These are phyloP conservation scores for Sordariomycetes sp. DNA, from an alignment of 2,329 filamentous ascomycete genomes.

Conservation along the genomic window DNA sequence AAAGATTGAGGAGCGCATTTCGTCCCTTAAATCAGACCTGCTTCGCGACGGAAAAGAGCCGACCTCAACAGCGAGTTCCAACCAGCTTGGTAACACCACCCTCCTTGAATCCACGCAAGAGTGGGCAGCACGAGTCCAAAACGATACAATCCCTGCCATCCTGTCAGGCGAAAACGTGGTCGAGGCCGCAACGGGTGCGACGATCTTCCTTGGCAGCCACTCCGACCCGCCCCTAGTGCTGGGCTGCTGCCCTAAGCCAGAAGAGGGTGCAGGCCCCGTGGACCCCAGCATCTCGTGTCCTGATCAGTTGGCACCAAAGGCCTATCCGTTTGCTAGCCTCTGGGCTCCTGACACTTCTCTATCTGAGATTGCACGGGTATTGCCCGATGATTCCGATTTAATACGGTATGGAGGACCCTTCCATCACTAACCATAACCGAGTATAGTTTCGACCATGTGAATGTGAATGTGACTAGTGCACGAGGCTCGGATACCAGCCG, in stretches of 20 bases:
- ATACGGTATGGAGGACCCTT: background rate
- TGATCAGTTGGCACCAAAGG: slow-evolving; percentile 1
- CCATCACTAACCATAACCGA: too few relatives aligned
- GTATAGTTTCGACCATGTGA: too few relatives aligned
- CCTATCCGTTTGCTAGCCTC: background rate
- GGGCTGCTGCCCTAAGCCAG: background rate
- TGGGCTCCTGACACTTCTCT: background rate
- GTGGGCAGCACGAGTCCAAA: background rate
- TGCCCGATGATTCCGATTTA: slow-evolving; percentile 1
- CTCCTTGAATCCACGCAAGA: background rate
- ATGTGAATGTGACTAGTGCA: background rate
- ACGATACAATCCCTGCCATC: background rate
- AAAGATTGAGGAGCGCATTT: background rate
- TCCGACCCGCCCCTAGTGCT: background rate
- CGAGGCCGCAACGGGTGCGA: slow-evolving; percentile 1
- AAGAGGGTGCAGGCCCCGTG: background rate
- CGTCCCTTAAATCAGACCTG: slow-evolving; percentile 1
- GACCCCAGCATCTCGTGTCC: background rate
- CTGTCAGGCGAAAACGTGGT: background rate
- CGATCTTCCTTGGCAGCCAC: background rate
- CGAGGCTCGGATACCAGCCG: too few relatives aligned
- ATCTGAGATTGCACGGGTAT: background rate
- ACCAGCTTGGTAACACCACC: background rate
- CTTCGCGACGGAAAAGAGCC: background rate
- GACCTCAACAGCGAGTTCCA: too few relatives aligned